These are phyloP conservation scores for Aspergillus fumigatiaffinis DNA, from an alignment of 2,329 filamentous ascomycete species.

Conservation along the genomic window DNA sequence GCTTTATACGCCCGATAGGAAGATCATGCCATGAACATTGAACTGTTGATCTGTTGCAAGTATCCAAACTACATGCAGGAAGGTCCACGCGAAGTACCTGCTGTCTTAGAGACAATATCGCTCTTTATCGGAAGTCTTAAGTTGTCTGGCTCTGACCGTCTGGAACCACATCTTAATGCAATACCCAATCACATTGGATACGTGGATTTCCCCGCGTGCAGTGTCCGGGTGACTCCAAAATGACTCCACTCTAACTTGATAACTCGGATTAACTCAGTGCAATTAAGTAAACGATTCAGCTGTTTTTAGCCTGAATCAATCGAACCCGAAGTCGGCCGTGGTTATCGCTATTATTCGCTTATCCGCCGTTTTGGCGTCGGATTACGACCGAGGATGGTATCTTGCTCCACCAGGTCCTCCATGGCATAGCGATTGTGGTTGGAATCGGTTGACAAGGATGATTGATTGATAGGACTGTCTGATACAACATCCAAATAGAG, in stretches of 20 bases:
- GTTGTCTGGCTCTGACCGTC: not conserved
- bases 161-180: not conserved
- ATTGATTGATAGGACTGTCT: not conserved
- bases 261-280: not conserved
- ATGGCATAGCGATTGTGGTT: too few species aligned
- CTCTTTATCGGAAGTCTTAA: not conserved
- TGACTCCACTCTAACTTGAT: not conserved
- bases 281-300: not conserved
- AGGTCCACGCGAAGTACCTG: constrained; percentile 7
- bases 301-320: not conserved
- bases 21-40: not conserved
- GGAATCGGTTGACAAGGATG: too few species aligned
- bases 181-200: constrained; percentile 2
- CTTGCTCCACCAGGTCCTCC: too few species aligned
- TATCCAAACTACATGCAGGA: not conserved
- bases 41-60: not conserved
- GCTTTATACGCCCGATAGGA: not conserved
- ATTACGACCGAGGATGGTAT: not conserved
- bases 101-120: not conserved
- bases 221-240: not conserved
- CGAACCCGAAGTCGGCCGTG: not conserved
- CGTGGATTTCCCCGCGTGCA: constrained; percentile 2
- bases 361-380: not conserved
- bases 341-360: not conserved
- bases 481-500: not conserved